phyloP scores from a whole-genome alignment of 2,329 filamentous ascomycete genomes.

The Cadophora sp. region DNA sequence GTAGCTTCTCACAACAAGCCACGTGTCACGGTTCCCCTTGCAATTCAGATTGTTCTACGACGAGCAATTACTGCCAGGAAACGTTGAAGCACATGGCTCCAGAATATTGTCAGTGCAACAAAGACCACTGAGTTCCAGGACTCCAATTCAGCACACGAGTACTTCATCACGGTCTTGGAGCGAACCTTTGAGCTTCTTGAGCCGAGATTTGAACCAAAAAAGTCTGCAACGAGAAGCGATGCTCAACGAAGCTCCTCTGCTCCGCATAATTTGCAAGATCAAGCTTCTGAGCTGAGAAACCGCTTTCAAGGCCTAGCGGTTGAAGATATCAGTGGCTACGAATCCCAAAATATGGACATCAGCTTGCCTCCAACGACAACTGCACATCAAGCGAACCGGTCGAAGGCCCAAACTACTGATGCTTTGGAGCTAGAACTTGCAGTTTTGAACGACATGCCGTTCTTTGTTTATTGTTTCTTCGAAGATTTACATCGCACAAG shows the following conservation, averaged over 20 bases:
- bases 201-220: background rate
- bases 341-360: background rate
- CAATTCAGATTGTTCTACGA: background rate
- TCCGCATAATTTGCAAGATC: background rate
- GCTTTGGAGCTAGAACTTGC: background rate
- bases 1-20: background rate
- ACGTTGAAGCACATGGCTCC: background rate
- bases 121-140: background rate
- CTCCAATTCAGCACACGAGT: background rate
- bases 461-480: background rate
- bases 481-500: background rate
- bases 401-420: background rate
- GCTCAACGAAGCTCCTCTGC: no score
- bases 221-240: background rate
- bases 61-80: background rate
- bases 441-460: background rate
- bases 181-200: background rate
- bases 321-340: background rate
- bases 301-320: slow-evolving; percentile 4
- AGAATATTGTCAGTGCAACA: background rate
- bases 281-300: background rate
- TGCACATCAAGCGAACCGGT: background rate
- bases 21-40: background rate
- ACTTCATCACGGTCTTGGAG: background rate
- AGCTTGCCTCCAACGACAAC: no score